Percentiles rank a stretch among this genome's conserved stretches.
Evolutionary conservation across 139 green algal species (phyloP).

Genomic region (Tetradesmus lagerheimii): DNA sequence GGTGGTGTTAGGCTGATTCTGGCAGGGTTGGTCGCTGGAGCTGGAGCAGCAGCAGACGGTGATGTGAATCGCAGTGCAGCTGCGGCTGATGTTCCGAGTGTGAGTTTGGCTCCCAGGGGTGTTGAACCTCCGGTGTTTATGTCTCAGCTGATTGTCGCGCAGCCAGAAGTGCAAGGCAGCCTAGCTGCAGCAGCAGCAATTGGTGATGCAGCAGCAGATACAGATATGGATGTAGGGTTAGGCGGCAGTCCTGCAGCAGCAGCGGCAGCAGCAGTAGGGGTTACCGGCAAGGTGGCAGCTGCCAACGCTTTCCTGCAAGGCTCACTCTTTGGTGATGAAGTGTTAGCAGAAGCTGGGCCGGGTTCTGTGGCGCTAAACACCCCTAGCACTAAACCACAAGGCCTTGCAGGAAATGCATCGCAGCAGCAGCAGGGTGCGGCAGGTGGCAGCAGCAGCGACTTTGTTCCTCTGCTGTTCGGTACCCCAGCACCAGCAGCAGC

Average conservation of each 20-base stretch:
- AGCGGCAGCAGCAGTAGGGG: not conserved
- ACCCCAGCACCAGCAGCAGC: slow-evolving; percentile 23
- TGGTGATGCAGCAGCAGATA: not conserved
- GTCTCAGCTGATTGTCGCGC: slow-evolving; percentile 22
- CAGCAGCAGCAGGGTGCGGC: slow-evolving; percentile 3
- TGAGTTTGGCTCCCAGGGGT: not conserved
- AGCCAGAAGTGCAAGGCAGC: not conserved
- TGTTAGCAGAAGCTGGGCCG: slow-evolving; percentile 14
- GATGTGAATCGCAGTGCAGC: not conserved
- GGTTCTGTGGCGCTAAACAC: not conserved
- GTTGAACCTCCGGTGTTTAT: slow-evolving; percentile 22
- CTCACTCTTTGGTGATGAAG: slow-evolving; percentile 20
- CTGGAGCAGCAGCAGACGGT: not conserved
- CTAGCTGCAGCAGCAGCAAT: not conserved
- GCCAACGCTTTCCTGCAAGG: not conserved
- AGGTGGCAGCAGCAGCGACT: not conserved
- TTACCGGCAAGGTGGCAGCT: not conserved
- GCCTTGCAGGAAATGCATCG: not conserved
- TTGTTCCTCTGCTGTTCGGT: slow-evolving; percentile 34
- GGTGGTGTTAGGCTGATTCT: not conserved
- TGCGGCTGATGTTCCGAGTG: not conserved
- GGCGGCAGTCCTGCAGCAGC: not conserved
- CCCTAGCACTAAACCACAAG: not conserved
- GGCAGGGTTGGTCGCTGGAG: not conserved
- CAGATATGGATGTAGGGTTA: not conserved